These are phyloP conservation scores for Coriolopsis trogii DNA, from an alignment of 1,284 basidiomycete genomes.

Conservation along the genomic window DNA sequence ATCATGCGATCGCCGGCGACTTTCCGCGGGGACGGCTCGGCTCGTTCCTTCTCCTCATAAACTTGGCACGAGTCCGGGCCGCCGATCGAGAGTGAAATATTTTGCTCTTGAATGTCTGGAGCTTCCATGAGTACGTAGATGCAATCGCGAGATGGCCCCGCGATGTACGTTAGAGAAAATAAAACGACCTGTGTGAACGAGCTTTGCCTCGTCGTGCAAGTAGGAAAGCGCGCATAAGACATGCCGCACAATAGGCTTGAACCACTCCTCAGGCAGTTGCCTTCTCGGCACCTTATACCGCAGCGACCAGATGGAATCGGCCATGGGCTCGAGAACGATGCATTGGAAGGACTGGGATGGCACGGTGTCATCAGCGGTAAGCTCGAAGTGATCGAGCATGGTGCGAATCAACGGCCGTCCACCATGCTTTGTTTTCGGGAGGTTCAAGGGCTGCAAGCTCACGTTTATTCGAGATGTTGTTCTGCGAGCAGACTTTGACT, in stretches of 20 bases:
- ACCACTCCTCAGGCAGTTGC: slow-evolving; percentile 3
- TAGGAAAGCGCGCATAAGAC: slow-evolving; percentile 25
- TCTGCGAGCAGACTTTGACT: slow-evolving; percentile 5
- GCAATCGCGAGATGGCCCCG: neutral
- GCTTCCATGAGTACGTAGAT: neutral
- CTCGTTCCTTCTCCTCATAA: slow-evolving; percentile 15
- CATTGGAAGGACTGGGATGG: slow-evolving; percentile 2
- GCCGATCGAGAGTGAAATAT: slow-evolving; percentile 15
- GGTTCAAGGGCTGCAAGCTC: neutral
- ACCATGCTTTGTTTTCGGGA: neutral
- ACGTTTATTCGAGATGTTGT: neutral
- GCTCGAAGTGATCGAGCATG: slow-evolving; percentile 18
- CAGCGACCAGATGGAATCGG: slow-evolving; percentile 17
- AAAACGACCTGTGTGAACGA: slow-evolving; percentile 25
- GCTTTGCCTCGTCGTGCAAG: slow-evolving; percentile 26
- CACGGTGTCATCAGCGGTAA: no score
- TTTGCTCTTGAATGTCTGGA: slow-evolving; percentile 17
- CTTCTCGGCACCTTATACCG: slow-evolving; percentile 5
- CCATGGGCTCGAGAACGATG: slow-evolving; percentile 20
- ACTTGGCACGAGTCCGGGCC: slow-evolving; percentile 10
- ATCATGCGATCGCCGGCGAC: slow-evolving; percentile 14
- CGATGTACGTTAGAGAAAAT: neutral
- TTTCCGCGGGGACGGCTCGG: slow-evolving; percentile 13
- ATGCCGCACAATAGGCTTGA: slow-evolving; percentile 9
- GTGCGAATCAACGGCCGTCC: slow-evolving; percentile 12